Base-by-base conservation (phyloP, 2,329 filamentous ascomycete species). In the Diaporthe caulivora region DNA sequence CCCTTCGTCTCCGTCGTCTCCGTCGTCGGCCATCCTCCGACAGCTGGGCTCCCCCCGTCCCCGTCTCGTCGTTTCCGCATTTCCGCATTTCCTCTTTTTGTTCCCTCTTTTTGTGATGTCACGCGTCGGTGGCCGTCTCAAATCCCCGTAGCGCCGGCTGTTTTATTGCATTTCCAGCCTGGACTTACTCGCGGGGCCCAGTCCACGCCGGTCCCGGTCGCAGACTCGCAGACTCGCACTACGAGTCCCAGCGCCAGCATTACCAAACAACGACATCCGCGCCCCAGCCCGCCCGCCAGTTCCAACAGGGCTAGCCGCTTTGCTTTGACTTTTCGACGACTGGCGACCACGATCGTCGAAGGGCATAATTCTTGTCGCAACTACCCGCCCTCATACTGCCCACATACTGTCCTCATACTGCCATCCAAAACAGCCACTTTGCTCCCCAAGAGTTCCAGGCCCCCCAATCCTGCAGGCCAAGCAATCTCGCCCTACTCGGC, bases 201-300 rank as follows among this genome's bases (percentile, higher is more conserved):
- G 69, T 31, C 69, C 44, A 72, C 71, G 53, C 72, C 72, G 69
- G 54, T 74, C 65, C 60, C 72, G 72, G 72, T 64, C 57, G 15
- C 51, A 31, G 24, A 53, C 49, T 57, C 44, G 47, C 54, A 65
- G 42, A 54, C 40, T 57, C 37, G 47, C 54, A 57, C 51, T 54
- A 65, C 31, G n/a, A 54, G 40, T 40, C 44, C 47, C 67, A 70
- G 29, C 51, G 26, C 47, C 53, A 49, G 53, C 42, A 44, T 60
- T 40, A 70, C 53, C 53, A 70, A 57, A 55, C 51, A 44, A 55
- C 67, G 53, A 58, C 55, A 29, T 51, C 62, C 62, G 21, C 44
- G 34, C 53, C 42, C 37, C 7, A 13, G 17, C 49, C 42, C 17
- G 34, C 9, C 34, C 34, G 9, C 34, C 34, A 34, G 34, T 6